Evolutionary conservation across 2,329 filamentous ascomycete genomes (phyloP).

Genomic region (Sarocladiaceae sp.): DNA sequence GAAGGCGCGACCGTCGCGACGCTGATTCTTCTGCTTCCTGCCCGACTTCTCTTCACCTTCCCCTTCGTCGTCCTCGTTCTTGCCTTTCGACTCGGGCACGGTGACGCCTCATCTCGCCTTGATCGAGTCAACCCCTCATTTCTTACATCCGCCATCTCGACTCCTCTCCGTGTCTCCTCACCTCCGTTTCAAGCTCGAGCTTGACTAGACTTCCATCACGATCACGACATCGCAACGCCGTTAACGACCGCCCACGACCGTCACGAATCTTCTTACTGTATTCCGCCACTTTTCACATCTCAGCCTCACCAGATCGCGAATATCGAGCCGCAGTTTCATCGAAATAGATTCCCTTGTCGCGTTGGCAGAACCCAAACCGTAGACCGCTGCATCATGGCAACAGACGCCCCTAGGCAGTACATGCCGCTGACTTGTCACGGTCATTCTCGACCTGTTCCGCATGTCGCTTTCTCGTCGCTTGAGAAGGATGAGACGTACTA

Average conservation of each 20-base stretch:
- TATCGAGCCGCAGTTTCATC: neutral
- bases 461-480: conserved; percentile 82
- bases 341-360: neutral
- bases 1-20: conserved; percentile 2
- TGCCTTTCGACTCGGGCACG: neutral
- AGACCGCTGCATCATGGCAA: conserved; percentile 25
- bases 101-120: conserved; percentile 2
- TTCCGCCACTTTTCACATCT: neutral
- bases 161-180: conserved; percentile 12
- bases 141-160: neutral
- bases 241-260: conserved; percentile 13
- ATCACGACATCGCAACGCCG: neutral
- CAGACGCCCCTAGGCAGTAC: conserved; percentile 49
- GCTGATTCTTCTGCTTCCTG: neutral
- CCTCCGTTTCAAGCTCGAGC: conserved; percentile 9
- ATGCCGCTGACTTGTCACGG: conserved; percentile 93
- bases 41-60: neutral
- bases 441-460: conserved; percentile 87
- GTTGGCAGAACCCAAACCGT: conserved; percentile 5
- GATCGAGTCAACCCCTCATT: conserved; percentile 3
- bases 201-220: neutral
- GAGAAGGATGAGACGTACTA: conserved; percentile 84
- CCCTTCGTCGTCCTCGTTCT: neutral
- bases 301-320: neutral
- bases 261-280: conserved; percentile 13